Conservation (phyloP, 495 filamentous ascomycete species). For the Hyaloscypha variabilis region DNA sequence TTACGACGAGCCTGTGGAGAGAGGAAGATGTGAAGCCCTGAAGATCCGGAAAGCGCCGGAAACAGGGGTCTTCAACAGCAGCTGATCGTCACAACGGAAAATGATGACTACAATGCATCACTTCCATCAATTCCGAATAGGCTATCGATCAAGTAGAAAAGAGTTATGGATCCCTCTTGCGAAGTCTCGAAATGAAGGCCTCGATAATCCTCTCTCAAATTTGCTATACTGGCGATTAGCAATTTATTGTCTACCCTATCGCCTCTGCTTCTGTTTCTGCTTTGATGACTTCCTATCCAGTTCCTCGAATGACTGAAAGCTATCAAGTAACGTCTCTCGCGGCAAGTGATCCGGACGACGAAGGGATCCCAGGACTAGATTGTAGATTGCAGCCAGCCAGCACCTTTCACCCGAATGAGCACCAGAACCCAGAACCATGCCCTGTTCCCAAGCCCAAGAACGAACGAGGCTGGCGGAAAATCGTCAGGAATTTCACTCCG, state of each 20-base stretch:
- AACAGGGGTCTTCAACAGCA: neutral
- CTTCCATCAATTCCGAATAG: neutral
- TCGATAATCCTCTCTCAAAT: no score
- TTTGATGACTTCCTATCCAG: no score
- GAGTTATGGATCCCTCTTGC: neutral
- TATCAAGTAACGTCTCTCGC: neutral
- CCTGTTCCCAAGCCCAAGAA: neutral
- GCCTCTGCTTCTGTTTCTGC: neutral
- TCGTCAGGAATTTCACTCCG: slow-evolving; percentile 51
- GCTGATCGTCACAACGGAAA: neutral
- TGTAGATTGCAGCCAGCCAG: slow-evolving; percentile 1
- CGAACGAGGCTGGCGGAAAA: slow-evolving; percentile 42
- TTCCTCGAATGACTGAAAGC: neutral
- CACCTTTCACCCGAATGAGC: neutral
- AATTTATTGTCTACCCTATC: no score
- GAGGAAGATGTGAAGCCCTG: neutral
- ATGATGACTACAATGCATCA: neutral
- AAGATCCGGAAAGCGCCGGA: neutral
- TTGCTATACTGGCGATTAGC: neutral
- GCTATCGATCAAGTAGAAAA: neutral
- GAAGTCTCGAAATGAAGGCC: neutral
- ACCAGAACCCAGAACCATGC: neutral
- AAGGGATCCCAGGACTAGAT: neutral
- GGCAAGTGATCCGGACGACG: neutral
- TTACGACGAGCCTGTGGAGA: neutral